Evolutionary conservation across 306 rosid species (phyloP), one percentile per base, ranked within the genome.

Genomic region (Albizia julibrissin): DNA sequence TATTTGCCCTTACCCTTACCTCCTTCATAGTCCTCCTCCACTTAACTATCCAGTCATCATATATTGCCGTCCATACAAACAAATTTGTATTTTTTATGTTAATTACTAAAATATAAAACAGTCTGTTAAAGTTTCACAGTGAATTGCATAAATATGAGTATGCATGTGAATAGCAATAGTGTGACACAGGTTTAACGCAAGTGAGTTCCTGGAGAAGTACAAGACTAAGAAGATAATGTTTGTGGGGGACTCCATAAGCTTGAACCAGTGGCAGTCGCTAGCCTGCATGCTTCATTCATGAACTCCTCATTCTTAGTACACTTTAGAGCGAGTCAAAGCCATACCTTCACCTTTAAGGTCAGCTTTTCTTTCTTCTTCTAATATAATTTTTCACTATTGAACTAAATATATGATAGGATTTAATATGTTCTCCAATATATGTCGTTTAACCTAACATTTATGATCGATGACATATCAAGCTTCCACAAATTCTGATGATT

Each of bases 201-300:
- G 10, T 56, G 33, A 70, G 62, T 84, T 84, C 27, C 59, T 87
- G 80, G 65, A 76, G 78, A 87, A 69, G 33, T 81, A 61, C 6
- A 75, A 74, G 40, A 44, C 49, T 12, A 87, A 84, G 43, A 44
- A 56, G 44, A 69, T 87, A n/a, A 27, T 79, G 74, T 87, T 87
- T 39, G 54, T 84, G 37, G 90, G 88, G 40, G 88, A 87, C 64
- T 87, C 88, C 16, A 4, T 87, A 40, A 84, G 86, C 84, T 71
- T 81, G 72, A 87, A 82, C 14, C 90, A 84, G 16, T 87, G 87
- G 84, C 82, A 79, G 68, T 87, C 90, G 22, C 54, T 87, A 14
- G 65, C 86, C 10, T 87, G 90, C 69, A 75, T 84, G 86, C 46
- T 87, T 70, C 86, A 79, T 49, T 19, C 86, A 40, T 39, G 66